Evolutionary conservation across 129 eudicot species (phyloP), one percentile per base, ranked within the genome.

Genomic region (Deinandra increscens): DNA sequence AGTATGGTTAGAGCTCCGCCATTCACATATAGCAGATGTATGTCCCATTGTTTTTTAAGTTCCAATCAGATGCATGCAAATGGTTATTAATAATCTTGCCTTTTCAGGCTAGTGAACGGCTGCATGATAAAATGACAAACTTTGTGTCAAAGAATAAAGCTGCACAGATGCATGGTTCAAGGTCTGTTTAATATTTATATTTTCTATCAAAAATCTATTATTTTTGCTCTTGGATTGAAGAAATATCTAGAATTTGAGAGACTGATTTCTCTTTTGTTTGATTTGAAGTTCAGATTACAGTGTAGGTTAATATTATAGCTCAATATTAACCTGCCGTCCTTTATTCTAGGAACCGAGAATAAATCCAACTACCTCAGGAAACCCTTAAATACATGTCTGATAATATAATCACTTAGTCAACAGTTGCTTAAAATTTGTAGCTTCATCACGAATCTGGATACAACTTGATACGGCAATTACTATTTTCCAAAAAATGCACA

Each of bases 1-100:
- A 49, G 74, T 92, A 68, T 92, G 96, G 98, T 74, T 89, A 73
- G 98, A 92, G 95, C 98, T 92, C 69, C 91, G 98, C 6, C 96
- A 92, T 86, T 75, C 96, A 26, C 98, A 92, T 74, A 92, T 92
- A 71, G 98, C 98, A 43, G 98, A 92, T 81, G 98, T 92, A 83
- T 29, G 98, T 75, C 33, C 61, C 19, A 5, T 73, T 43, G 15
- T 31, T 38, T 41, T 58, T 15, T 19, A 55, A 45, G 11, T 60
- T 22, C 14, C 67, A 17, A 36, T 36, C 22, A 34, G 33, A 45
- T 63, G 60, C 60, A 9, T 74, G 18, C 10, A 56, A 39, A 48
- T 60, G 59, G 9, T 38, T 71, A 66, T 72, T 82, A 60, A 79
- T 70, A 68, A 78, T 69, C 61, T 36, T 70, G 34, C 64, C 61